These are phyloP conservation scores for Botryosphaeria agaves DNA, from an alignment of 2,329 filamentous ascomycete genomes.

Conservation along the genomic window DNA sequence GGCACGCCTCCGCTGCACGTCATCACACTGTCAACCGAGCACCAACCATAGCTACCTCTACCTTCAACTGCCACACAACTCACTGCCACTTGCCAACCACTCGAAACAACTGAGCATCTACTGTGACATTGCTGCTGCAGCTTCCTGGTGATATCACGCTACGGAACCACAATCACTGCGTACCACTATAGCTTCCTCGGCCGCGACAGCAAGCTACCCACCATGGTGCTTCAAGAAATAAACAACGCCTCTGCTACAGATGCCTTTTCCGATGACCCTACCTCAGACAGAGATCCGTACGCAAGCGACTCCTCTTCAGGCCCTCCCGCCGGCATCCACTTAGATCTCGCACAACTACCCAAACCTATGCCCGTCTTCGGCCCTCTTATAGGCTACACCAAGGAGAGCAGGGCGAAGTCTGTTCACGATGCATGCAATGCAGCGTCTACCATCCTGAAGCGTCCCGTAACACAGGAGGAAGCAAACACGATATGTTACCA, in stretches of 20 bases:
- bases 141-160: too few species aligned
- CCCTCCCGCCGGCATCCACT: conserved; percentile 7
- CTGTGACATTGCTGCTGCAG: too few species aligned
- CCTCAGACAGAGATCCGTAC: conserved; percentile 20
- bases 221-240: conserved; percentile 25
- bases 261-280: conserved; percentile 13
- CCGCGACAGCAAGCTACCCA: conserved; percentile 1
- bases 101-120: too few species aligned
- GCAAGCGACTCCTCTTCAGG: conserved; percentile 4
- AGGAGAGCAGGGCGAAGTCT: conserved; percentile 11
- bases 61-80: too few species aligned
- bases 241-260: conserved; percentile 12
- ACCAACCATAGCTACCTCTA: too few species aligned
- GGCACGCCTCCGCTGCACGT: too few species aligned
- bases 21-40: too few species aligned
- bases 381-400: conserved; percentile 13
- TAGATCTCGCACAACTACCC: conserved; percentile 21
- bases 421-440: conserved; percentile 14
- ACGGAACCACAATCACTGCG: too few species aligned
- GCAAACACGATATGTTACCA: conserved; percentile 24
- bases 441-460: conserved; percentile 14
- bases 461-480: conserved; percentile 22
- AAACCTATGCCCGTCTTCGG: conserved; percentile 17
- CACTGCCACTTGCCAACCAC: too few species aligned
- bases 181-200: too few species aligned